phyloP scores from a whole-genome alignment of 257 asterid species.

The Ilex asprella region DNA sequence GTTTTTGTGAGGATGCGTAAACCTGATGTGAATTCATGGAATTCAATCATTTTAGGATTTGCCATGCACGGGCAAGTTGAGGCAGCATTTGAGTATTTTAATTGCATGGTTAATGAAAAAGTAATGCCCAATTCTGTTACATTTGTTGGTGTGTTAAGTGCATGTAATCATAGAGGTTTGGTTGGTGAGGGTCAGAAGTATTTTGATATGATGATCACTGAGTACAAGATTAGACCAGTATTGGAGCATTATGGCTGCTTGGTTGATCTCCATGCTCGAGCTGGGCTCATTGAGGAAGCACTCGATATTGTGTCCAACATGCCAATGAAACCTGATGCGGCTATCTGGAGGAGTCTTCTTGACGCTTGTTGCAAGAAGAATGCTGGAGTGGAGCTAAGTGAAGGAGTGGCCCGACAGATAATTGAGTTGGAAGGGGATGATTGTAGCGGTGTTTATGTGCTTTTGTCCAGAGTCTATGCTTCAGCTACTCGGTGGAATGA shows the following conservation, averaged over 20 bases:
- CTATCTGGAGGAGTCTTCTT: conserved; percentile 75
- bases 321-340: conserved; percentile 73
- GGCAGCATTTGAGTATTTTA: conserved; percentile 35
- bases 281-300: conserved; percentile 52
- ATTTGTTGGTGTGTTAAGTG: conserved; percentile 56
- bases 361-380: conserved; percentile 54
- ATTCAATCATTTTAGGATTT: conserved; percentile 52
- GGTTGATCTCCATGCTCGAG: conserved; percentile 61
- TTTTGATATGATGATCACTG: conserved; percentile 42
- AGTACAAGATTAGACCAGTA: conserved; percentile 46
- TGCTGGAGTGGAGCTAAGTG: conserved; percentile 39
- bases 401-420: conserved; percentile 48
- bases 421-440: conserved; percentile 28
- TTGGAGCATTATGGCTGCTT: conserved; percentile 83
- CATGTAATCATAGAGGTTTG: conserved; percentile 72
- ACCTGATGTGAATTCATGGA: conserved; percentile 71
- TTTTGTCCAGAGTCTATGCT: conserved; percentile 62
- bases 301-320: conserved; percentile 49
- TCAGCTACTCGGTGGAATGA: conserved; percentile 66
- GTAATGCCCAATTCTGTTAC: conserved; percentile 60
- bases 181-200: conserved; percentile 46
- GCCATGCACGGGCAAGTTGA: conserved; percentile 63
- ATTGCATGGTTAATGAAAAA: conserved; percentile 37
- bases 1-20: conserved; percentile 48
- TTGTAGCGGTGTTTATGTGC: conserved; percentile 59